Evolutionary conservation across 441 rosid species (phyloP), one percentile per base, ranked within the genome.

Genomic region (Daphne laureola): DNA sequence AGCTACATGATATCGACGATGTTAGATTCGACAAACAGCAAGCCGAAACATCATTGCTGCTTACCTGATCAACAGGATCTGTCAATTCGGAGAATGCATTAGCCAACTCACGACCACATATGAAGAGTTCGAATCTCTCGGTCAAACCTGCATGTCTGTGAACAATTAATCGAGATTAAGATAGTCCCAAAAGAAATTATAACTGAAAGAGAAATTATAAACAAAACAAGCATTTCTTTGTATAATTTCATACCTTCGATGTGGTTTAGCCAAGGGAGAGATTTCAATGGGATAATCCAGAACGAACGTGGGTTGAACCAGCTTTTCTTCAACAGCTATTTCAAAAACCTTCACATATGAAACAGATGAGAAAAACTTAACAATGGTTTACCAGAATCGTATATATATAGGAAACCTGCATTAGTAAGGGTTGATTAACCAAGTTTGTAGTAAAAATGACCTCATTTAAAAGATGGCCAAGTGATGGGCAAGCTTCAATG

Each of bases 191-290:
- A 25, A 57, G 42, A 48, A 17, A 12, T 26, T 27, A 49, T 21
- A 41, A 21, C 2, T 7, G 8, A 31, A 0, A 25, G 14, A 48
- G 38, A 13, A 53, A 43, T 21, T 49, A 14, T 47, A 4, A 8
- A 12, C 38, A 1, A 49, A 17, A 42, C 55, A 43, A 31, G 17
- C 23, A 25, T 17, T 49, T 58, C 58, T 62, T 21, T 23, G 49
- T 55, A 50, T 55, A 57, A 31, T 43, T 52, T 58, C 51, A 27
- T 76, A 88, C 96, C 94, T 63, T 65, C 94, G 68, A 49, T 92
- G 98, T 63, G 90, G 95, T 69, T 92, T 92, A 62, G 98, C 96
- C 40, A 92, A 81, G 49, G 96, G 96, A 77, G 98, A 92, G 80
- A 88, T 82, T 69, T 88, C 96, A 16, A 86, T 65, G 27, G 98